A percentile compares a stretch with the other conserved stretches of the same genome.
phyloP scores from a whole-genome alignment of 2,329 filamentous ascomycete species.

The Sporothrix globosa region DNA sequence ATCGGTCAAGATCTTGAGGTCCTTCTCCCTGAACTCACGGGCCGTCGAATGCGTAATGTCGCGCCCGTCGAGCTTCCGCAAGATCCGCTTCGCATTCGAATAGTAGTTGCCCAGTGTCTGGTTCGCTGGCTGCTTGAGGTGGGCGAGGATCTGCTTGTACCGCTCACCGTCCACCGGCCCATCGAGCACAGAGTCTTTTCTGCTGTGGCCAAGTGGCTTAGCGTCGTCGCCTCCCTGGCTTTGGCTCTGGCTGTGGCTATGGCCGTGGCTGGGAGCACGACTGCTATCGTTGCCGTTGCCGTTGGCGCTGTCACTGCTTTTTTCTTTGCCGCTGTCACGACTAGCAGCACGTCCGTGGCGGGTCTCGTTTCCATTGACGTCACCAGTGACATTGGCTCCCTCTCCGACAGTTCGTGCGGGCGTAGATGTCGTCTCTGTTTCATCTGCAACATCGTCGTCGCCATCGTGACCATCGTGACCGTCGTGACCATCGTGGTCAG shows the following conservation, averaged over 20 bases:
- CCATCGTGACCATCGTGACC: conserved; percentile 38
- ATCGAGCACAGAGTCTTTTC: conserved; percentile 30
- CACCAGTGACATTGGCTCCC: not conserved
- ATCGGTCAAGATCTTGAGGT: conserved; percentile 55
- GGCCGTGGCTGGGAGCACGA: not conserved
- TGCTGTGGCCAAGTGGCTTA: conserved; percentile 10
- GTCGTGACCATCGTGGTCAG: conserved; percentile 43
- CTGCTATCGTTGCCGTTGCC: not conserved
- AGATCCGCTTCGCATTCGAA: conserved; percentile 52
- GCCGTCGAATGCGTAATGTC: conserved; percentile 56
- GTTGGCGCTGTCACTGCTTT: not conserved
- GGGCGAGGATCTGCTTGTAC: conserved; percentile 31
- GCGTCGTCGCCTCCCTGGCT: not conserved
- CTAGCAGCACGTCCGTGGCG: not conserved
- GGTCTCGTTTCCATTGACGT: conserved; percentile 2
- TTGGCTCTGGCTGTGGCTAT: not conserved
- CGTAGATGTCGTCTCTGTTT: conserved; percentile 28
- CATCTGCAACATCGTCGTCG: conserved; percentile 39
- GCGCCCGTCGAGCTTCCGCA: conserved; percentile 54
- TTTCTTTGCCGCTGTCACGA: not conserved
- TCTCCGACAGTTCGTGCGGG: not conserved
- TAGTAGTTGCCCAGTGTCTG: conserved; percentile 54
- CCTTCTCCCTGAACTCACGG: conserved; percentile 48
- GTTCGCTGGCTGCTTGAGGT: conserved; percentile 49
- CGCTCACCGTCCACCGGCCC: conserved; percentile 28